Evolutionary conservation across 192 early-diverging fungal species (phyloP).

Genomic region (Anaeromyces robustus): DNA sequence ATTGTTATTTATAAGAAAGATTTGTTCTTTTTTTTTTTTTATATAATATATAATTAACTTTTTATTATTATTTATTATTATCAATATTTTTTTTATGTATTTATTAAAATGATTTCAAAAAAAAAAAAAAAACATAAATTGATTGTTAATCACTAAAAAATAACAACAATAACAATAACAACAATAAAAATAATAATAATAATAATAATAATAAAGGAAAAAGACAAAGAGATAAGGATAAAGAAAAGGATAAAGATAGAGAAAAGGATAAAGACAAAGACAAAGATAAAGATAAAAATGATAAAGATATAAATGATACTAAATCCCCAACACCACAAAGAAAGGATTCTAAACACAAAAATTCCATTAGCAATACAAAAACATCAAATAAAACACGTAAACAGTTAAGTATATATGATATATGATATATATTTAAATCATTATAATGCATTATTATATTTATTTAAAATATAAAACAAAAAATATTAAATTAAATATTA

Average conservation of each 20-base stretch:
- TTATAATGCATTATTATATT: not conserved
- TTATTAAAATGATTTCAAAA: too few relatives aligned
- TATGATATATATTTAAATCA: not conserved
- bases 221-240: slow-evolving; percentile 1
- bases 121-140: too few relatives aligned
- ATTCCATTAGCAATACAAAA: not conserved
- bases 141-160: too few relatives aligned
- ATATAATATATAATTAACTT: too few relatives aligned
- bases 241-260: slow-evolving; percentile 5
- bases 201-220: not conserved
- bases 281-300: slow-evolving; percentile 2
- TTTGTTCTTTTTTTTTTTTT: too few relatives aligned
- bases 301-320: not conserved
- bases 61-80: too few relatives aligned
- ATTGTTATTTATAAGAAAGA: too few relatives aligned
- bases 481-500: too few relatives aligned
- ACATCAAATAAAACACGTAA: slow-evolving; percentile 19
- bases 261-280: slow-evolving; percentile 1
- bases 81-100: too few relatives aligned
- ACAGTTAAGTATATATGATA: slow-evolving; percentile 1
- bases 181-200: too few relatives aligned
- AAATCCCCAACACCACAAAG: not conserved
- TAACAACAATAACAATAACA: too few relatives aligned
- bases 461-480: too few relatives aligned
- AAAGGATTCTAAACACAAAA: slow-evolving; percentile 7